Evolutionary conservation across 1,139 yeast genomes (phyloP).

Genomic region (Protomyces lactucae-debilis): DNA sequence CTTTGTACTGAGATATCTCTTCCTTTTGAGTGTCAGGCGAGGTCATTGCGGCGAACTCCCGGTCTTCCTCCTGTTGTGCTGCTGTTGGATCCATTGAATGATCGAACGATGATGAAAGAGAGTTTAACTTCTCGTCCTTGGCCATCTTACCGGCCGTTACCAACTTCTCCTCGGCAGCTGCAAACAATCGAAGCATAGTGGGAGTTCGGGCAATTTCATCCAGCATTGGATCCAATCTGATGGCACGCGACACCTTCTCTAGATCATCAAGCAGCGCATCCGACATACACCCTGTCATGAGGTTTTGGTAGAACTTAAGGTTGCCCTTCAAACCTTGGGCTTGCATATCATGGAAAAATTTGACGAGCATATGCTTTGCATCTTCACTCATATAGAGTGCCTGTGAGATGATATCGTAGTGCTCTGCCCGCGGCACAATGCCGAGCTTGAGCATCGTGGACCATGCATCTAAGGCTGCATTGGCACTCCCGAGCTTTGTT

Average conservation of each 20-base stretch:
- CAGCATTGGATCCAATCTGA: background rate
- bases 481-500: conserved; percentile 13
- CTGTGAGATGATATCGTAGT: conserved; percentile 22
- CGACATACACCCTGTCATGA: background rate
- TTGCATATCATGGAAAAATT: conserved; percentile 4
- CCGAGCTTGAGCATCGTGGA: conserved; percentile 7
- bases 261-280: background rate
- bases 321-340: background rate
- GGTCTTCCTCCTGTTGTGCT: background rate
- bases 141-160: background rate
- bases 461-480: conserved; percentile 20
- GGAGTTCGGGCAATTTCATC: background rate
- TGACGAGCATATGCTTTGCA: conserved; percentile 6
- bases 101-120: background rate
- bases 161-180: background rate
- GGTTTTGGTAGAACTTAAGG: conserved; percentile 10
- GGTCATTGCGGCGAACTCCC: background rate
- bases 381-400: conserved; percentile 5
- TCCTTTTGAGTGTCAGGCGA: background rate
- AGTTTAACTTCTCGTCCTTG: background rate
- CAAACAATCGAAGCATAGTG: background rate
- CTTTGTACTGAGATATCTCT: background rate
- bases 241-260: background rate
- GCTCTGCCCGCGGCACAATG: conserved; percentile 7
- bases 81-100: background rate